Evolutionary conservation across 164 flowering plant species (phyloP).

Genomic region (Platanus orientalis): DNA sequence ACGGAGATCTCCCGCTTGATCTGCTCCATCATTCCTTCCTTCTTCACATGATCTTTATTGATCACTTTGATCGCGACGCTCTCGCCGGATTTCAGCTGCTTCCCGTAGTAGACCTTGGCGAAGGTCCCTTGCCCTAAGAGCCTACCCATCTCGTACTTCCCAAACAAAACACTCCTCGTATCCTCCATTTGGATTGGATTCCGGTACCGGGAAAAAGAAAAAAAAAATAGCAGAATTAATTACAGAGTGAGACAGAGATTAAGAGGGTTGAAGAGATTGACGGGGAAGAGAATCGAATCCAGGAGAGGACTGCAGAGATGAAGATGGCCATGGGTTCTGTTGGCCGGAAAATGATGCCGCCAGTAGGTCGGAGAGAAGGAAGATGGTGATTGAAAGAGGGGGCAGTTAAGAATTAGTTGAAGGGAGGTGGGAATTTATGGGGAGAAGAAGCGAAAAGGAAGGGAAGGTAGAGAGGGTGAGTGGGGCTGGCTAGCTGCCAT

Average conservation of each 20-base stretch:
- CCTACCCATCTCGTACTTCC: conserved; percentile 65
- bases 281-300: background rate
- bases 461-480: too few relatives aligned
- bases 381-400: too few relatives aligned
- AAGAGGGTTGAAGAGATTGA: background rate
- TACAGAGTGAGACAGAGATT: too few relatives aligned
- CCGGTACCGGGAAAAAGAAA: too few relatives aligned
- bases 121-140: conserved; percentile 67
- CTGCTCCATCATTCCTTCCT: conserved; percentile 63
- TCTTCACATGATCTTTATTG: conserved; percentile 51
- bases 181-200: conserved; percentile 3
- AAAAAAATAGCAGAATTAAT: too few relatives aligned
- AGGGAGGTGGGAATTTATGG: too few relatives aligned
- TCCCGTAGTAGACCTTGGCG: conserved; percentile 62
- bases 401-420: too few relatives aligned
- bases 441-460: too few relatives aligned
- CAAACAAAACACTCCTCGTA: conserved; percentile 37
- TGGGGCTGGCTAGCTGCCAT: too few relatives aligned
- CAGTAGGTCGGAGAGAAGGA: too few relatives aligned
- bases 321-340: too few relatives aligned
- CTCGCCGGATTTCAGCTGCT: conserved; percentile 32
- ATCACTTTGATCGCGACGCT: conserved; percentile 71
- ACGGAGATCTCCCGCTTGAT: conserved; percentile 67
- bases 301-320: background rate
- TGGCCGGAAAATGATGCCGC: too few relatives aligned